Evolutionary conservation across 768 basidiomycete species (phyloP).

Genomic region (Naganishia kalamii): DNA sequence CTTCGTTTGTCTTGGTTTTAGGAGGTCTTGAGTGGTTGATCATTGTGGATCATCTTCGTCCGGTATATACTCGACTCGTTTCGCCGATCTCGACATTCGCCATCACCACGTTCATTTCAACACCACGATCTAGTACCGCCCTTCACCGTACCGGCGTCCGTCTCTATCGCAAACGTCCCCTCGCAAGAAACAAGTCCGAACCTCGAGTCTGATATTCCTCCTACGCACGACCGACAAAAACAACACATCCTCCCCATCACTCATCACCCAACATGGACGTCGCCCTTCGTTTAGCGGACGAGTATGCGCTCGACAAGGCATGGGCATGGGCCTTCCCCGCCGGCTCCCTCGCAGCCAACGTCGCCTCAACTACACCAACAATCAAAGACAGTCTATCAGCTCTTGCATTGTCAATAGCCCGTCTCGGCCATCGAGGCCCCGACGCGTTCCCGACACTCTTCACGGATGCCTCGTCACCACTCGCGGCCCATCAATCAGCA

Average conservation of each 20-base stretch:
- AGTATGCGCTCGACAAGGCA: constrained; percentile 6
- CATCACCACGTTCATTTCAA: neutral
- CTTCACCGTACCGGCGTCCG: constrained; percentile 17
- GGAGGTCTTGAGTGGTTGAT: too few species aligned
- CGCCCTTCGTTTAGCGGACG: constrained; percentile 10
- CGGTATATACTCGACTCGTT: too few species aligned
- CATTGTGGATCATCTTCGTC: too few species aligned
- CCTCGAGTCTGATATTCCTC: neutral
- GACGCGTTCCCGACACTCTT: constrained; percentile 1
- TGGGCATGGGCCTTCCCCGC: constrained; percentile 14
- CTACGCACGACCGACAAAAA: neutral
- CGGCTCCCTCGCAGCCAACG: constrained; percentile 20
- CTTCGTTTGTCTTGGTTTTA: neutral
- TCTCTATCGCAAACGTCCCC: neutral
- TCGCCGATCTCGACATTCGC: neutral
- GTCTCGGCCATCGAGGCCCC: constrained; percentile 54
- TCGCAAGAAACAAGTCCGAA: neutral
- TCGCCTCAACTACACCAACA: constrained; percentile 27
- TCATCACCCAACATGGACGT: constrained; percentile 18
- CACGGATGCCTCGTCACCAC: neutral
- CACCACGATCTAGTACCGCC: too few species aligned
- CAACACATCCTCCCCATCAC: constrained; percentile 4
- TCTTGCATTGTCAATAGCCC: constrained; percentile 14
- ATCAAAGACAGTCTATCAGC: constrained; percentile 44
- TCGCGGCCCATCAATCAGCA: constrained; percentile 3